Evolutionary conservation across 768 basidiomycete genomes (phyloP), one percentile per base, ranked within the genome.

Genomic region (Trametes cinnabarina): DNA sequence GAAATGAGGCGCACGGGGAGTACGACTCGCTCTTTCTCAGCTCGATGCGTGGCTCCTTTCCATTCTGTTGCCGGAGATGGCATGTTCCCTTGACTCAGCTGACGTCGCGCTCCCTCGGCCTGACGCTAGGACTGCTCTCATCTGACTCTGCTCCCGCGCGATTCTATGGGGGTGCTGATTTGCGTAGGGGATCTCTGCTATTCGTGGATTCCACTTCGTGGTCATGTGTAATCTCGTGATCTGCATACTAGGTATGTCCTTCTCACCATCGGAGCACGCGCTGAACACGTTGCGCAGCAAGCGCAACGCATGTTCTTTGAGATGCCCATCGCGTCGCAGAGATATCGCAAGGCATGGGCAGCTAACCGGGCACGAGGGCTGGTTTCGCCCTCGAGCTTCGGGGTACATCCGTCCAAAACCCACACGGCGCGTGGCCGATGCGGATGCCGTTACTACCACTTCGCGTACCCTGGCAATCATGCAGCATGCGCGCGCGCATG

Each of bases 301-400:
- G 20, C 41, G 22, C 41, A 20, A 20, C 11, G 23, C 51, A 23
- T 30, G n/a, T 34, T 40, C 3, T 26, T 26, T 26, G 25, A 26
- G 11, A 14, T 46, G 9, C 23, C 11, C 43, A 14, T 12, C 22
- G 43, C 25, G 44, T 26, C 23, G 22, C 12, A 9, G 5, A 12
- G 12, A 28, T 17, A 26, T 4, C 22, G 22, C 8, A 10, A 28
- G 25, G 44, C 41, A 14, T 26, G 12, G 44, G 22, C 19, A 42
- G 41, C 41, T n/a, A 17, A 14, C 52, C 46, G 52, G 52, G 8
- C 42, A 19, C 42, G 52, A 53, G 52, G n/a, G 20, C 52, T 54
- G 52, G 44, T 10, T 19, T 23, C 41, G 22, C 44, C 23, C 6
- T 14, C 44, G 23, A 25, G 52, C 20, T 8, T 39, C 26, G 22